Evolutionary conservation across 305 asterid genomes (phyloP), one percentile per base, ranked within the genome.

Genomic region (Fraxinus greggii): DNA sequence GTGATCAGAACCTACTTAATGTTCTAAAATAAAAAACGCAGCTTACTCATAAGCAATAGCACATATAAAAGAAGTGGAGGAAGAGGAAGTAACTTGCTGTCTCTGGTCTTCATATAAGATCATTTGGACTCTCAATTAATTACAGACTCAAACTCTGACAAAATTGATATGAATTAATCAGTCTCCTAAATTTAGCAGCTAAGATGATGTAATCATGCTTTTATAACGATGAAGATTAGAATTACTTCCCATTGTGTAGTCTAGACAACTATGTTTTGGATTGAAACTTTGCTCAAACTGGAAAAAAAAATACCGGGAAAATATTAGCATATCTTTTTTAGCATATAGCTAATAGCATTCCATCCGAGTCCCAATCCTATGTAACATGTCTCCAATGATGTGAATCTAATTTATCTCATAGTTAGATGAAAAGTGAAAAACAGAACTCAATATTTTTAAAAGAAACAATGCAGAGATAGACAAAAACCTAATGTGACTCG

Each of bases 281-380:
- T 38, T 75, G 40, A 42, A 45, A 65, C 42, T 31, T 23, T 76
- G 36, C 36, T 63, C 32, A 26, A 56, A 63, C 33, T 63, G 72
- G 72, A 33, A 63, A 33, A 63, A 63, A 24, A 63, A 2, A n/a
- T 63, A n/a, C 32, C 3, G 17, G 28, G 33, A 26, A 63, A 63
- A 24, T 63, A 63, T 24, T 63, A 24, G 72, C 72, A 63, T 10
- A 10, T 63, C 72, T n/a, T 63, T 26, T 24, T 8, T 63, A 63
- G 33, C 29, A 10, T 63, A 63, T 24, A 24, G 72, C 72, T 24
- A 63, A 51, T 3, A 17, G 24, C 42, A 28, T 54, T 33, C 51
- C 33, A 15, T 63, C 36, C 28, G 75, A 80, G 72, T 63, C 78
- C 75, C 40, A 74, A 35, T 56, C 72, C 82, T 26, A 51, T 23